phyloP scores from a whole-genome alignment of 371 early-diverging fungal species.

The Syncephalastrum contaminatum region DNA sequence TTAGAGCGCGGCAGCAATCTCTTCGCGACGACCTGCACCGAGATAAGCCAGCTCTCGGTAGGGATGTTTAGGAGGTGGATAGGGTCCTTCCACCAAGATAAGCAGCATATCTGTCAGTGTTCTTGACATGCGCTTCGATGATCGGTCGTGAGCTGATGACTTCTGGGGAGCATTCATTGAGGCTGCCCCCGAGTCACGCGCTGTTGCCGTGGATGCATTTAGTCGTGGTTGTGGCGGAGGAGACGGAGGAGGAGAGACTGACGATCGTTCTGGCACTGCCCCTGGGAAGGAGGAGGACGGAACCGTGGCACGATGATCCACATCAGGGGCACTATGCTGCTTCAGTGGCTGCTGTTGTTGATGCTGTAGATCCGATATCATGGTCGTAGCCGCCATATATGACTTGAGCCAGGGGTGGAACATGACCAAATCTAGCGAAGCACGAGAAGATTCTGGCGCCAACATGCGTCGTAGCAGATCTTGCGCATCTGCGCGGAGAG shows the following conservation, averaged over 20 bases:
- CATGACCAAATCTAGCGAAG: constrained; percentile 35
- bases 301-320: constrained; percentile 2
- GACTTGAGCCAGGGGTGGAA: constrained; percentile 48
- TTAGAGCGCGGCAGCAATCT: too few species aligned
- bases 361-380: too few species aligned
- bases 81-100: constrained; percentile 34
- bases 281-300: constrained; percentile 1
- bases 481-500: constrained; percentile 31
- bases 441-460: constrained; percentile 32
- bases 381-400: constrained; percentile 3
- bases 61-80: constrained; percentile 32
- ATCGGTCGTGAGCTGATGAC: too few species aligned
- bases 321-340: background rate
- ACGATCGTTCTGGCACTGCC: constrained; percentile 5
- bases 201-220: too few species aligned
- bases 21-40: constrained; percentile 1
- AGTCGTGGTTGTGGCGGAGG: too few species aligned
- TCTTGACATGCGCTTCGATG: constrained; percentile 6
- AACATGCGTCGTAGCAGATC: constrained; percentile 44
- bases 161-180: too few species aligned
- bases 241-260: too few species aligned
- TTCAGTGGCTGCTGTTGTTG: too few species aligned
- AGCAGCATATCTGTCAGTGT: constrained; percentile 12
- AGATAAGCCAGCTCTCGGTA: constrained; percentile 27
- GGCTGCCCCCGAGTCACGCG: too few species aligned